Evolutionary conservation across 257 asterid genomes (phyloP), one percentile per base, ranked within the genome.

Genomic region (Thymus mandschuricus): DNA sequence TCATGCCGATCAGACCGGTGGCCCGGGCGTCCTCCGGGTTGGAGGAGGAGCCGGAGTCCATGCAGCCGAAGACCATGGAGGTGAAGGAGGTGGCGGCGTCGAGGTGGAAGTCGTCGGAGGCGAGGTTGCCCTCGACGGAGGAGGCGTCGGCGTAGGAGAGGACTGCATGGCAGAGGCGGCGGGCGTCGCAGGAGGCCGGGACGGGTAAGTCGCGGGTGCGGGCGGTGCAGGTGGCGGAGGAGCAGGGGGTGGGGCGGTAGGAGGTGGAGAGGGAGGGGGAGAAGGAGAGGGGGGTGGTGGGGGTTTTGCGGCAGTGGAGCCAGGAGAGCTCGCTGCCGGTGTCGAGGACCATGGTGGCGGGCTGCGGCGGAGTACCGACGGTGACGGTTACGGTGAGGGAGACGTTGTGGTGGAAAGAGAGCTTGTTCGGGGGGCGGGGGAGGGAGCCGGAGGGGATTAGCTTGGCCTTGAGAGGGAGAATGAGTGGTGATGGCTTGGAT

Each of bases 251-350:
- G 3, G 89, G 81, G 21, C 83, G 72, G 73, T 90, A 90, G 1
- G 98, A 77, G 44, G 84, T 9, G 68, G 96, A 90, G 79, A 73
- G 70, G 3, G n/a, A 46, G 1, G 92, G 90, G 76, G 74, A 15
- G 86, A 85, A 89, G 0, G 77, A 48, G 35, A 41, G 69, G 3
- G 84, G 81, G 12, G 84, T 70, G 15, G 62, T 15, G 52, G 90
- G 78, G 56, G 86, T 73, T 2, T 64, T 68, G 58, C 61, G 86
- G 85, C 96, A 86, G 79, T 83, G 88, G 73, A 92, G 89, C 96
- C 95, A 89, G 1, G 97, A 81, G 75, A 91, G 96, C 71, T 89
- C 95, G 61, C 97, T 91, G 62, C 96, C 97, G 30, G 97, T 91
- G 78, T 89, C 96, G 73, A 92, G 93, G 30, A 89, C 96, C 97